Conservation (phyloP, 768 basidiomycete genomes). For the Symmetrospora coprosmae region DNA sequence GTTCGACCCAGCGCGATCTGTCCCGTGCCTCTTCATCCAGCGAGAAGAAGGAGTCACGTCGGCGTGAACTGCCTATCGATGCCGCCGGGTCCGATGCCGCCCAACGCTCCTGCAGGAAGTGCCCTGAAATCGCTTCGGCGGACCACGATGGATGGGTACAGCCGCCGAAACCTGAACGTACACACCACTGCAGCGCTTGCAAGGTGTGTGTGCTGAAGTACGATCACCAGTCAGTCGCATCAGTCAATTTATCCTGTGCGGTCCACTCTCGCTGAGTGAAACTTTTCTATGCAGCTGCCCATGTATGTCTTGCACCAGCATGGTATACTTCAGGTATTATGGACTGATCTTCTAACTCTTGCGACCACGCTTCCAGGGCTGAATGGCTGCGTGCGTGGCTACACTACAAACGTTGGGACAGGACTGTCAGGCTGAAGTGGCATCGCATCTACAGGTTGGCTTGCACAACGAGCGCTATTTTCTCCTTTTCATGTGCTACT, state of each 20-base stretch:
- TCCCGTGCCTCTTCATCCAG: too few relatives aligned
- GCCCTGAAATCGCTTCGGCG: conserved; percentile 3
- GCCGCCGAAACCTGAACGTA: conserved; percentile 31
- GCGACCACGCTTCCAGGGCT: conserved; percentile 4
- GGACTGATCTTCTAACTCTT: background rate
- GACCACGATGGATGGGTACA: background rate
- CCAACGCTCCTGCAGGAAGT: conserved; percentile 32
- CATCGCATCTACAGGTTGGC: conserved; percentile 46
- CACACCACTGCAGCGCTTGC: conserved; percentile 33
- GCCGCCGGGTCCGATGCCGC: too few relatives aligned
- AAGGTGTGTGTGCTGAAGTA: conserved; percentile 30
- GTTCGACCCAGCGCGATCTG: too few relatives aligned
- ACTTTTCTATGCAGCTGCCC: too few relatives aligned
- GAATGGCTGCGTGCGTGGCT: conserved; percentile 7
- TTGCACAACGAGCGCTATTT: conserved; percentile 92
- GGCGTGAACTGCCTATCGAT: too few relatives aligned
- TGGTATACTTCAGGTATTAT: background rate
- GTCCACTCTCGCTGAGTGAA: background rate
- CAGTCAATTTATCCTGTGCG: background rate
- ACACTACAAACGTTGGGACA: background rate
- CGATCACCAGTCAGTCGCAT: conserved; percentile 30
- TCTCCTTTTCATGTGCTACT: conserved; percentile 85
- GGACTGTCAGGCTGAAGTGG: conserved; percentile 26
- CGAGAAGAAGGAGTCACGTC: too few relatives aligned
- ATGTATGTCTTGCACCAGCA: too few relatives aligned